Conservation (phyloP, 108 stramenopile species). For the Cyclotella baltica region DNA sequence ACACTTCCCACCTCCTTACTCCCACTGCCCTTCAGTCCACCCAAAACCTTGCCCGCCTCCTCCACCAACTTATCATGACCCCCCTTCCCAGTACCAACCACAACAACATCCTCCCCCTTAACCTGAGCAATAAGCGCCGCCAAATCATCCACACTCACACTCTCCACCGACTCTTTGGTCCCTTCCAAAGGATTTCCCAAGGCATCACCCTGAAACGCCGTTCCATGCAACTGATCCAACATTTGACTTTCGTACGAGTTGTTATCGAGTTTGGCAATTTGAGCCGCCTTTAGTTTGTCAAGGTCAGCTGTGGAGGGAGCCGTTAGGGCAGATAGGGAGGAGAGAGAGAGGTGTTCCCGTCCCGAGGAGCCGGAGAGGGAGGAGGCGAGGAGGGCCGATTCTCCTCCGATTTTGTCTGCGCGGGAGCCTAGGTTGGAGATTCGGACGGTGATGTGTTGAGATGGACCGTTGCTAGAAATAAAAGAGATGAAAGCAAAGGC, state of each 20-base stretch:
- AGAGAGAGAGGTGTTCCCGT: conserved; percentile 35
- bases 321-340: conserved; percentile 6
- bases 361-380: conserved; percentile 20
- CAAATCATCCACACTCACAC: conserved; percentile 78
- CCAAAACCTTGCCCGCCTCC: conserved; percentile 87
- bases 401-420: conserved; percentile 39
- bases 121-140: conserved; percentile 29
- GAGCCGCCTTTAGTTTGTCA: conserved; percentile 13
- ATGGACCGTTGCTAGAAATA: conserved; percentile 7
- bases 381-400: conserved; percentile 38
- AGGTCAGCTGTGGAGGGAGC: not conserved
- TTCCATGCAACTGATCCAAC: conserved; percentile 96
- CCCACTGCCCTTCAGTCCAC: conserved; percentile 62
- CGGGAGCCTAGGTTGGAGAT: conserved; percentile 38
- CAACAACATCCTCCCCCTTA: conserved; percentile 70
- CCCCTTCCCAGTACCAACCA: conserved; percentile 95
- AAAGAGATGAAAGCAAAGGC: not conserved
- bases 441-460: conserved; percentile 39
- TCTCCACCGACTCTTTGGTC: conserved; percentile 89
- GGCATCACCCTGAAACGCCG: conserved; percentile 93
- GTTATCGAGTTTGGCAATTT: conserved; percentile 12
- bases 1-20: conserved; percentile 60
- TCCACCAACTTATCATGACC: conserved; percentile 90
- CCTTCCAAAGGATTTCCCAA: conserved; percentile 96
- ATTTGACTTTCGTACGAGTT: conserved; percentile 72